These are phyloP conservation scores for Stramenopiles sp. DNA, from an alignment of 352 stramenopile genomes.

Conservation along the genomic window DNA sequence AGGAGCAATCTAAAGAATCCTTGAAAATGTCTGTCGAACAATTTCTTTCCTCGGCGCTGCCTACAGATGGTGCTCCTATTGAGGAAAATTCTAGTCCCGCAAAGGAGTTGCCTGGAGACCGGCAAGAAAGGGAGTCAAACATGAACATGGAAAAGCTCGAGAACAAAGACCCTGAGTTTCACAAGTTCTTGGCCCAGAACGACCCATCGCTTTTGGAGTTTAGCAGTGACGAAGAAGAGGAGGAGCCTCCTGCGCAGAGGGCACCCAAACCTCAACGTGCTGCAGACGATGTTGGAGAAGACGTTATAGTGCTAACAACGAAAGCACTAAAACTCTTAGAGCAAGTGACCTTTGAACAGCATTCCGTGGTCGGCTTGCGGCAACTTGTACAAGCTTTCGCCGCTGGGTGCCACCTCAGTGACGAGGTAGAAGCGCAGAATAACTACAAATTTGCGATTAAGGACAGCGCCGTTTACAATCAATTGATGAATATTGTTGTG, in stretches of 20 bases:
- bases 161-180: constrained; percentile 28
- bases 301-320: constrained; percentile 40
- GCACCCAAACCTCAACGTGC: not conserved
- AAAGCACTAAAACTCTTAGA: constrained; percentile 47
- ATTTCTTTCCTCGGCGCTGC: too few species aligned
- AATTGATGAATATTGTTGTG: constrained; percentile 77
- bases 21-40: too few species aligned
- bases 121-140: too few species aligned
- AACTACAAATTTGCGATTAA: constrained; percentile 72
- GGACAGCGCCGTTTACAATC: constrained; percentile 77
- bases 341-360: constrained; percentile 61
- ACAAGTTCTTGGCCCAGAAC: constrained; percentile 24
- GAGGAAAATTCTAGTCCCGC: too few species aligned
- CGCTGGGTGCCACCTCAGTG: constrained; percentile 71
- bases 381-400: constrained; percentile 77
- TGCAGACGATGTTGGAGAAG: too few species aligned
- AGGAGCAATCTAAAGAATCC: too few species aligned
- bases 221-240: constrained; percentile 13
- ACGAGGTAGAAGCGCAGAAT: constrained; percentile 42
- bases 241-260: not conserved
- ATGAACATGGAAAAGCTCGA: constrained; percentile 23
- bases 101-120: too few species aligned
- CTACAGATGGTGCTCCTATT: too few species aligned
- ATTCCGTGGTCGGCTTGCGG: constrained; percentile 58
- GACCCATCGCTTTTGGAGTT: constrained; percentile 21